Evolutionary conservation across 768 basidiomycete species (phyloP).

Genomic region (Suillus cothurnatus): DNA sequence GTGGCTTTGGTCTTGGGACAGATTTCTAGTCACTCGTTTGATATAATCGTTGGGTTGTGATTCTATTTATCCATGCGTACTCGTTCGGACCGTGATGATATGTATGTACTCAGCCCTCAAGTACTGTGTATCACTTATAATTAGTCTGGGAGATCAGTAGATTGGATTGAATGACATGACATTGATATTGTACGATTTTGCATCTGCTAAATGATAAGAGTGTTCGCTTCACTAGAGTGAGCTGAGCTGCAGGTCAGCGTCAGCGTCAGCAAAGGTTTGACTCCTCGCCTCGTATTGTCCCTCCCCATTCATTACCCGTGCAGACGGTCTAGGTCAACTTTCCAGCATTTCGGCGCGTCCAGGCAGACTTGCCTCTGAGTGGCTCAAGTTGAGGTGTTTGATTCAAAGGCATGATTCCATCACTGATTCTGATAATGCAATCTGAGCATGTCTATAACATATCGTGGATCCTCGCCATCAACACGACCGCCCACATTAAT

Average conservation of each 20-base stretch:
- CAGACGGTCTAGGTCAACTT: neutral
- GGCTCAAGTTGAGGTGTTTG: neutral
- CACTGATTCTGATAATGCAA: neutral
- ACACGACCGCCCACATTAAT: neutral
- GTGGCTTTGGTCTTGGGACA: neutral
- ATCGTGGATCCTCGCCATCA: neutral
- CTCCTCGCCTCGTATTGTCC: neutral
- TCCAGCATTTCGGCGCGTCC: neutral
- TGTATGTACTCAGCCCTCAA: conserved; percentile 22
- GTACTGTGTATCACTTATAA: conserved; percentile 12
- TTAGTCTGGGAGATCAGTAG: neutral
- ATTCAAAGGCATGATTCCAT: neutral
- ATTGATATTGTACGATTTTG: neutral
- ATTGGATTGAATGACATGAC: neutral
- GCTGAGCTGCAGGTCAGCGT: neutral
- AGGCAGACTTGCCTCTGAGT: neutral
- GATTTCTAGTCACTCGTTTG: conserved; percentile 7
- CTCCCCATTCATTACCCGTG: neutral
- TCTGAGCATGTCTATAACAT: neutral
- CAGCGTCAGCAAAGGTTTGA: neutral
- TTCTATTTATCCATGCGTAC: conserved; percentile 24
- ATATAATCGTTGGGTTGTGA: conserved; percentile 8
- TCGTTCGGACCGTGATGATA: conserved; percentile 16
- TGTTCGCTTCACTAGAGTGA: neutral
- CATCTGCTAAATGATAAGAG: neutral